Conservation (phyloP, 2,329 filamentous ascomycete species). For the Fonsecaea erecta region DNA sequence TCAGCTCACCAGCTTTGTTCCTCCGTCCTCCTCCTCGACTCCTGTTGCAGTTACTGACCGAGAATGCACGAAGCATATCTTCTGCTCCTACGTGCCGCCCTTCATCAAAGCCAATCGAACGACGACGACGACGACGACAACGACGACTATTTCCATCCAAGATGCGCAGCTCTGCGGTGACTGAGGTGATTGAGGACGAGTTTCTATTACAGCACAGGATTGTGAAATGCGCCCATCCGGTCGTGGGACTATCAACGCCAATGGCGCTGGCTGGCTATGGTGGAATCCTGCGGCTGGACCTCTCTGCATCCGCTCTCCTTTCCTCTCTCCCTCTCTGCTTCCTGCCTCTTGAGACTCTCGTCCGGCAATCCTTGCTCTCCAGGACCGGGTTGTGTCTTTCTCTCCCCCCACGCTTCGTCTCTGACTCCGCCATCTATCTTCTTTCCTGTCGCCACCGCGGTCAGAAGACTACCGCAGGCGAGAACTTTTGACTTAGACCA, state of each 20-base stretch:
- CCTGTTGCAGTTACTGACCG: constrained; percentile 11
- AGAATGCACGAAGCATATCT: neutral
- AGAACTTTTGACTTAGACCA: neutral
- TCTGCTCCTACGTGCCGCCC: neutral
- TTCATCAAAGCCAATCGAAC: neutral
- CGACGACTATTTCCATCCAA: neutral
- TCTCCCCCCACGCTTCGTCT: constrained; percentile 11
- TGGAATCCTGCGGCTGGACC: neutral
- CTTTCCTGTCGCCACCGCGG: neutral
- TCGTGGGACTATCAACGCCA: constrained; percentile 12
- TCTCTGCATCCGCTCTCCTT: neutral
- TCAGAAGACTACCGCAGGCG: neutral
- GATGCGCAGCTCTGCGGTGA: neutral
- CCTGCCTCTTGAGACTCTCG: neutral
- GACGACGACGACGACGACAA: neutral
- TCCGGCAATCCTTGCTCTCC: neutral
- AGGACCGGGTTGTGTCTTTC: neutral
- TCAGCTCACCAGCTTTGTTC: neutral
- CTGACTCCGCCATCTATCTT: neutral
- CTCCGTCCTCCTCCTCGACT: neutral
- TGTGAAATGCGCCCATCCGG: neutral
- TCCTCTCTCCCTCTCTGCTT: neutral
- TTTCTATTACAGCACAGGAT: constrained; percentile 10
- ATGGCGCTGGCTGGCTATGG: constrained; percentile 5
- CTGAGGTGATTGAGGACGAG: neutral